phyloP scores from a whole-genome alignment of 2,329 filamentous ascomycete genomes.

The Paraphoma chrysanthemicola region DNA sequence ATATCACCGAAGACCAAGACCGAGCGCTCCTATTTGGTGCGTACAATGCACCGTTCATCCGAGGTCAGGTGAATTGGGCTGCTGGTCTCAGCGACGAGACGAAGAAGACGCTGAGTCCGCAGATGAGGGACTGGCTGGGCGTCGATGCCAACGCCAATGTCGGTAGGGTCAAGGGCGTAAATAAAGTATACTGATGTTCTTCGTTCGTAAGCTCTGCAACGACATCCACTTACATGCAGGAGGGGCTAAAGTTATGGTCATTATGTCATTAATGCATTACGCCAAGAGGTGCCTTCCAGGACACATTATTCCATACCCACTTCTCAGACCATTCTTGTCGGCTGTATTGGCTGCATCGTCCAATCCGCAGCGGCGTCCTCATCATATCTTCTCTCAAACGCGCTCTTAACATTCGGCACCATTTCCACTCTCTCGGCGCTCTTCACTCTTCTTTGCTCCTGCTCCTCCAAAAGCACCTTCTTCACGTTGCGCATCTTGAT shows the following conservation, averaged over 20 bases:
- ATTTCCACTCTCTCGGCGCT: slow-evolving; percentile 22
- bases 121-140: slow-evolving; percentile 41
- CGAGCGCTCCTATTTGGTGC: slow-evolving; percentile 43
- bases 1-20: slow-evolving; percentile 40
- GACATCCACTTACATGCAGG: too few species aligned
- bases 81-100: slow-evolving; percentile 37
- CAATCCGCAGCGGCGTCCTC: slow-evolving; percentile 23
- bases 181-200: slow-evolving; percentile 10
- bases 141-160: slow-evolving; percentile 18
- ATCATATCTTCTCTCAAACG: slow-evolving; percentile 25
- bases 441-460: slow-evolving; percentile 29
- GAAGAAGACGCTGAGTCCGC: slow-evolving; percentile 21
- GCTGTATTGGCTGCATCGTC: slow-evolving; percentile 27
- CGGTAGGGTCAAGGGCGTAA: slow-evolving; percentile 15
- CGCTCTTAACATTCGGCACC: slow-evolving; percentile 24
- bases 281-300: slow-evolving; percentile 1
- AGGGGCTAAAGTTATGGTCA: not conserved
- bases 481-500: slow-evolving; percentile 43
- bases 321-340: slow-evolving; percentile 23
- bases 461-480: slow-evolving; percentile 41
- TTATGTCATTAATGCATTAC: slow-evolving; percentile 14
- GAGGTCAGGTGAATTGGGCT: slow-evolving; percentile 43
- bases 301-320: too few species aligned
- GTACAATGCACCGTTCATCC: slow-evolving; percentile 35
- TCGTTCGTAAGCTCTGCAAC: not conserved